Base-by-base conservation (phyloP, 202 grass and related monocot genomes). In the Cymbopogon flexuosus region DNA sequence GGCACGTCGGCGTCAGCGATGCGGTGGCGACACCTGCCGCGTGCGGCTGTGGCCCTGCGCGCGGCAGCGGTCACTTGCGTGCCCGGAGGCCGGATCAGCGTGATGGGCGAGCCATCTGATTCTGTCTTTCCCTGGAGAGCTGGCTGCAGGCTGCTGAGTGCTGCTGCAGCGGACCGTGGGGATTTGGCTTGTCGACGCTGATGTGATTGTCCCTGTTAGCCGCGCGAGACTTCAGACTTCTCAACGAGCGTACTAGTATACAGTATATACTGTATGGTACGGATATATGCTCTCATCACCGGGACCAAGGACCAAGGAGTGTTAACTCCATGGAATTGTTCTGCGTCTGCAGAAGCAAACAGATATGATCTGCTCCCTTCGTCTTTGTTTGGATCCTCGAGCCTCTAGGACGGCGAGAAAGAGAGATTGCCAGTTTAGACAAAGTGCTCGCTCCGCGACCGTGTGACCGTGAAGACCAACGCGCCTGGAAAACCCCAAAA, bases 1-100 rank as follows among this genome's bases (percentile, higher is more conserved):
- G 66, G 81, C 76, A 36, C 30, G 76, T 78, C 78, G 52, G 16
- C 18, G 67, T 81, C 67, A 9, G 36, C 51, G 66, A 37, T 14
- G 76, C 16, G 15, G 51, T 61, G 76, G 76, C 29, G 29, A 78
- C 73, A 70, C 14, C 27, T 18, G 52, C 10, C 65, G 37, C 67
- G 42, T 83, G 30, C 22, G 18, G 47, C 74, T 80, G 46, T 14
- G 60, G 21, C 56, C 33, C 11, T 18, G 16, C 33, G 4, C 1
- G 68, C 73, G 60, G 29, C 13, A 22, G 29, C 2, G 61, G 33
- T 2, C 51, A 13, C 34, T 5, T 18, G 54, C 23, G 15, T 27
- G 6, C 31, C 13, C 22, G 75, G 75, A 54, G 43, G 49, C 40
- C 79, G 42, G 65, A 78, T 69, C 60, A 10, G 2, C 57, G 79